Base-by-base conservation (phyloP, 139 green algal species). In the Mychonastes homosphaera region DNA sequence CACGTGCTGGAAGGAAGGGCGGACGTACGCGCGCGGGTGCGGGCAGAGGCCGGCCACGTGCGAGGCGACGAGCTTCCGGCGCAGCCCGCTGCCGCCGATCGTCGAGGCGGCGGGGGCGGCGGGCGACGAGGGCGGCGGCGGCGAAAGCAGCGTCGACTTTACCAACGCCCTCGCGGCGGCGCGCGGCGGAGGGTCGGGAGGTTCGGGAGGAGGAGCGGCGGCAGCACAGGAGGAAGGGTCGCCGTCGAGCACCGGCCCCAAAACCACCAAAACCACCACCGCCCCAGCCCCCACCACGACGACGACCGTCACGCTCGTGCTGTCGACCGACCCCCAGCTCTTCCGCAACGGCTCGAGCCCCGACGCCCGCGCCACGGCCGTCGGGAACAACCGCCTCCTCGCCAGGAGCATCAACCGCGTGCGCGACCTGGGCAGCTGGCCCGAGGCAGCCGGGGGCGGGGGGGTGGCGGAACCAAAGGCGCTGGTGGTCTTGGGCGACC, bases 321-420 rank as follows among this genome's bases (percentile, higher is more conserved):
- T 67, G 27, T 55, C 51, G 33, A 51, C 61, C 30, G 61, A 67
- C 61, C 61, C 61, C 1, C 61, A 67, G 51, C 61, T 67, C 7
- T 67, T 36, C 39, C 36, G 61, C 3, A 46, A 53, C 2, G 35
- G 45, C 24, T 45, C 28, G 19, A 10, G 24, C 1, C 39, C 9
- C 24, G 49, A 56, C 6, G 51, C 53, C n/a, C 21, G 49, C 9
- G 16, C 29, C 16, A 2, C 19, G 27, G 61, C 56, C 16, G 18
- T 53, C 19, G 4, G 9, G 19, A 46, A 54, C 61, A 67, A 67
- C 51, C 50, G 19, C 8, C 30, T 21, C 29, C 51, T 67, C 5
- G 51, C 54, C 21, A 18, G 38, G 2, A 45, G 38, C 6, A 67
- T 67, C 39, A 61, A 61, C 41, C 44, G 28, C 12, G 51, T 67